These are phyloP conservation scores for Plantago major DNA, from an alignment of 257 asterid genomes.

Conservation along the genomic window DNA sequence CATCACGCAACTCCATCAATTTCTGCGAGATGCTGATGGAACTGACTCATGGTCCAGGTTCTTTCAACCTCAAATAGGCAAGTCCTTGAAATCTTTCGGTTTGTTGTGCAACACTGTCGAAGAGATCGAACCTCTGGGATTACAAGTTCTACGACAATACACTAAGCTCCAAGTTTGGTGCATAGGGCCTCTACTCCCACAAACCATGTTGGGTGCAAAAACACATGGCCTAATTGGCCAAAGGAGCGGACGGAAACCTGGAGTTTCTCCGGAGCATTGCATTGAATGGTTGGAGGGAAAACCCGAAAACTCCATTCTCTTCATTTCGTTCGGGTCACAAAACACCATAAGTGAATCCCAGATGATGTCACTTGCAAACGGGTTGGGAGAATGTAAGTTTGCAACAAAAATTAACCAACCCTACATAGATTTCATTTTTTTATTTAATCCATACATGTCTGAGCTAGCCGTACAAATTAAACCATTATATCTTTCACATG, in stretches of 20 bases:
- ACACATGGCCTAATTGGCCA: slow-evolving; percentile 28
- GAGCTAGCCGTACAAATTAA: too few relatives aligned
- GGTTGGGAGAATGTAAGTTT: slow-evolving; percentile 49
- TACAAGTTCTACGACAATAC: slow-evolving; percentile 33
- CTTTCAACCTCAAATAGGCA: slow-evolving; percentile 44
- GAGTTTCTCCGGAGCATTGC: slow-evolving; percentile 67
- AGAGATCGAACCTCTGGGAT: slow-evolving; percentile 67
- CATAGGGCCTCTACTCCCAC: slow-evolving; percentile 77
- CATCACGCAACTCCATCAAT: slow-evolving; percentile 51
- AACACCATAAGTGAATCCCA: slow-evolving; percentile 67
- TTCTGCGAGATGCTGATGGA: slow-evolving; percentile 61
- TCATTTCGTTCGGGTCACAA: slow-evolving; percentile 92
- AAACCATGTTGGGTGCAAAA: slow-evolving; percentile 29
- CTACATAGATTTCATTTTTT: too few relatives aligned
- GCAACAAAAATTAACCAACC: too few relatives aligned
- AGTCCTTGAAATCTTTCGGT: slow-evolving; percentile 47
- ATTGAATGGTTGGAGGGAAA: slow-evolving; percentile 56
- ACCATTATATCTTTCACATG: too few relatives aligned
- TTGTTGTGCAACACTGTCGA: slow-evolving; percentile 60
- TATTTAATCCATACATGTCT: too few relatives aligned
- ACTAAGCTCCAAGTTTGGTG: slow-evolving; percentile 69
- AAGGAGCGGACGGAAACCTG: slow-evolving; percentile 58
- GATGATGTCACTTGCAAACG: slow-evolving; percentile 81
- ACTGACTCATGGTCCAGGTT: slow-evolving; percentile 72
- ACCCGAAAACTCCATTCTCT: slow-evolving; percentile 46